Percentiles rank a stretch among this genome's conserved stretches.
phyloP scores from a whole-genome alignment of 2,329 filamentous ascomycete genomes.

The Neofusicoccum umdonicola region DNA sequence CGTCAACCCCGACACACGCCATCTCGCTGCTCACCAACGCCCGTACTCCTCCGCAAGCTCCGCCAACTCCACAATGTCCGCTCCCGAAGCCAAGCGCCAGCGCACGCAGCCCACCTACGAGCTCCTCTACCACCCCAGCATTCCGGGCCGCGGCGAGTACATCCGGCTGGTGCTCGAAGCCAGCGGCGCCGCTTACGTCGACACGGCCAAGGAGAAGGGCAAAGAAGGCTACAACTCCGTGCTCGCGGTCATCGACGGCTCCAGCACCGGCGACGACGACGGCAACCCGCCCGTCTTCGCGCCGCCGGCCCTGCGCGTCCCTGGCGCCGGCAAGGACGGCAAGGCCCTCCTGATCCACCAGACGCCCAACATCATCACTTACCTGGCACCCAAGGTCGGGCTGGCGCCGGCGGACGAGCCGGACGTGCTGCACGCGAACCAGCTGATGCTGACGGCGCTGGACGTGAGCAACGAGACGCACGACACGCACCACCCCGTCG shows the following conservation, averaged over 20 bases:
- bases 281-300: constrained; percentile 65
- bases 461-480: constrained; percentile 72
- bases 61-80: constrained; percentile 18
- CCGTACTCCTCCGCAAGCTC: neutral
- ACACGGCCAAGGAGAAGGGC: constrained; percentile 51
- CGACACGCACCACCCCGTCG: constrained; percentile 72
- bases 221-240: constrained; percentile 55
- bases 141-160: constrained; percentile 74
- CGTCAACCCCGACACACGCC: neutral
- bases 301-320: constrained; percentile 61
- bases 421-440: constrained; percentile 59
- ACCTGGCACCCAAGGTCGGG: constrained; percentile 58
- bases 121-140: constrained; percentile 68
- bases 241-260: constrained; percentile 45
- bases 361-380: constrained; percentile 70
- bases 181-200: constrained; percentile 61
- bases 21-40: neutral
- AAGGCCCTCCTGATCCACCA: constrained; percentile 61
- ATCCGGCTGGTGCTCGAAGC: constrained; percentile 73
- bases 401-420: constrained; percentile 33
- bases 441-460: constrained; percentile 65
- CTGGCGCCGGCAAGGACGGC: constrained; percentile 52
- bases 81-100: constrained; percentile 25
- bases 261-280: constrained; percentile 47
- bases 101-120: constrained; percentile 52